These are phyloP conservation scores for Cenococcum geophilum DNA, from an alignment of 495 filamentous ascomycete genomes.

Conservation along the genomic window DNA sequence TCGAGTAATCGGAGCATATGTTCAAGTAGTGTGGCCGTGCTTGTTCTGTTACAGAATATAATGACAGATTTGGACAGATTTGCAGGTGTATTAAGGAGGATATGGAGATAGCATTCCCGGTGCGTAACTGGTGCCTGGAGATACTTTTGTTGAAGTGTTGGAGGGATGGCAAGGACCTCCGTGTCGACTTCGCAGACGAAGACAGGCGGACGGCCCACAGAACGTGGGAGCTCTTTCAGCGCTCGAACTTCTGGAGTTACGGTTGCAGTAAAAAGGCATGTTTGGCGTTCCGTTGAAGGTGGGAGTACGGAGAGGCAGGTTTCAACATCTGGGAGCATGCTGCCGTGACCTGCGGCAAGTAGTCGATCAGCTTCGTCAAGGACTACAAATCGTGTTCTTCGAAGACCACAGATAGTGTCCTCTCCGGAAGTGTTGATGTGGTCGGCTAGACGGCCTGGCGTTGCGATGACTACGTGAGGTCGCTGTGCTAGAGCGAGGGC, in stretches of 20 bases:
- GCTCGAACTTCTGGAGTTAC: conserved; percentile 87
- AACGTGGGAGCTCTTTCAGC: conserved; percentile 66
- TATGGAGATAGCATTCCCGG: conserved; percentile 88
- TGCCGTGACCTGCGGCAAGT: conserved; percentile 65
- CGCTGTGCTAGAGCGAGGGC: conserved; percentile 72
- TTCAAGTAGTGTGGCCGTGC: conserved; percentile 81
- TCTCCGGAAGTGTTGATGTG: conserved; percentile 85
- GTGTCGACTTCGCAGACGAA: conserved; percentile 85
- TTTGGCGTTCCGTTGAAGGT: conserved; percentile 66
- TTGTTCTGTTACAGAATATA: conserved; percentile 90
- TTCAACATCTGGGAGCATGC: conserved; percentile 90
- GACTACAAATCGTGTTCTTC: conserved; percentile 74
- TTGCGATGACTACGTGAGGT: conserved; percentile 91
- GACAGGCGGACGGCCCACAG: conserved; percentile 61
- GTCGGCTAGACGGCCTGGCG: conserved; percentile 87
- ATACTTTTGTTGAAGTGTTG: conserved; percentile 76
- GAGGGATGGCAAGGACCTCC: conserved; percentile 64
- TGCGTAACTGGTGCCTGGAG: conserved; percentile 81
- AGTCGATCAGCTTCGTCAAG: conserved; percentile 96
- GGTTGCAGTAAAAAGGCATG: conserved; percentile 93
- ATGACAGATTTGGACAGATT: conserved; percentile 73
- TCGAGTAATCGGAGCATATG: conserved; percentile 75
- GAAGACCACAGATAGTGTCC: conserved; percentile 77
- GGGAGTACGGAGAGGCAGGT: conserved; percentile 78
- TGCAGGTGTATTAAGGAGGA: conserved; percentile 68